phyloP scores from a whole-genome alignment of 2,329 filamentous ascomycete species.

The Mollisia scopiformis region DNA sequence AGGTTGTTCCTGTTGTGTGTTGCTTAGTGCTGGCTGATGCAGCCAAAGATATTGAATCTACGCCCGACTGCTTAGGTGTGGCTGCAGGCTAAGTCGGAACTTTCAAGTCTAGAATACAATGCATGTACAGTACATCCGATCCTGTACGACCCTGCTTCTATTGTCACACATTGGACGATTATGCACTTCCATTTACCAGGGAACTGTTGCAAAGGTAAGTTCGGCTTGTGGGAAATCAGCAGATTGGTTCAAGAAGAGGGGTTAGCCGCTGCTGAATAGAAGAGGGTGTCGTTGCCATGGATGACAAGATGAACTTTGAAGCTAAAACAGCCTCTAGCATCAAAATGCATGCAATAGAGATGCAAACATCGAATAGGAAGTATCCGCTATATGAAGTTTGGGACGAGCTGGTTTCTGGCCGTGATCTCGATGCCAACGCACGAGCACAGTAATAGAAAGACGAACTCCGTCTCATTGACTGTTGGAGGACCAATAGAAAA shows the following conservation, averaged over 20 bases:
- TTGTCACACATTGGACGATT: neutral
- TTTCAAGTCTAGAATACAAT: neutral
- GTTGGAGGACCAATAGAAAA: neutral
- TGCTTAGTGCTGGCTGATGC: too few species aligned
- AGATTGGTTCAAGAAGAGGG: neutral
- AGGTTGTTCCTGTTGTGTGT: neutral
- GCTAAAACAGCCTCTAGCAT: neutral
- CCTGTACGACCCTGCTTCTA: neutral
- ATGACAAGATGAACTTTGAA: neutral
- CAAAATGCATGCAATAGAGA: neutral
- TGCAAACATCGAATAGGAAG: neutral
- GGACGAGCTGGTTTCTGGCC: neutral
- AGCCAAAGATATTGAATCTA: too few species aligned
- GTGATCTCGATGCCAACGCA: neutral
- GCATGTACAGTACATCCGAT: too few species aligned
- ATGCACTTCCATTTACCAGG: neutral
- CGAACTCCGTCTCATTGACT: neutral
- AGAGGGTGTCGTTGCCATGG: neutral
- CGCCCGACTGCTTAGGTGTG: neutral
- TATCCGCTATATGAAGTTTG: neutral
- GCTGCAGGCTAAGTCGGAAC: neutral
- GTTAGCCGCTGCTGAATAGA: neutral
- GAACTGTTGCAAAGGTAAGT: neutral
- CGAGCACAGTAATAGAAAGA: neutral
- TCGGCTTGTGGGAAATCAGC: neutral